Evolutionary conservation across 345 rosid genomes (phyloP).

Genomic region (Physaria fendleri): DNA sequence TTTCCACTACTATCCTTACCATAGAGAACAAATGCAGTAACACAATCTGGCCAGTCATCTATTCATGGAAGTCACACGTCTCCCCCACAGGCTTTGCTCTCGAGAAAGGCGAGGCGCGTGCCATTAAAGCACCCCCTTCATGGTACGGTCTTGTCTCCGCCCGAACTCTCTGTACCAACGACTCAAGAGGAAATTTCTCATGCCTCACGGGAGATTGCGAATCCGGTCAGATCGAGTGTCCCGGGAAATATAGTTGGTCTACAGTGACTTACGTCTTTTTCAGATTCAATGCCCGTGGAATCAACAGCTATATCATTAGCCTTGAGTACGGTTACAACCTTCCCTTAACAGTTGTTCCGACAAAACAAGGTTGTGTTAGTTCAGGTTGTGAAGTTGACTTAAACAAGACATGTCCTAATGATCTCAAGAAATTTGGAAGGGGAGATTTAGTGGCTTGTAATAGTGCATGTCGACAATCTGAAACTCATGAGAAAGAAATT

Average conservation of each 20-base stretch:
- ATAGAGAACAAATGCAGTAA: conserved; percentile 17
- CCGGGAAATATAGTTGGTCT: not conserved
- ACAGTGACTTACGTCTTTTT: not conserved
- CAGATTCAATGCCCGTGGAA: not conserved
- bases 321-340: conserved; percentile 19
- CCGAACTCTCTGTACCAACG: conserved; percentile 7
- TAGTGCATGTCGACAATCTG: not conserved
- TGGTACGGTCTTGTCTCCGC: conserved; percentile 20
- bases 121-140: not conserved
- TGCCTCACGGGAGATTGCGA: conserved; percentile 13
- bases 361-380: not conserved
- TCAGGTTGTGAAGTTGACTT: conserved; percentile 18
- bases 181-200: not conserved
- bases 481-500: not conserved
- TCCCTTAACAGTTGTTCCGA: conserved; percentile 2
- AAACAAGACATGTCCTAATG: conserved; percentile 6
- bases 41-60: conserved; percentile 21
- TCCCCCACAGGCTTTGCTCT: conserved; percentile 13
- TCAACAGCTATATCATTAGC: not conserved
- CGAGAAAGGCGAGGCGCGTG: conserved; percentile 3
- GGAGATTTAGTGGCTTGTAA: not conserved
- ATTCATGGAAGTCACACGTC: not conserved
- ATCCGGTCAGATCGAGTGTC: conserved; percentile 6
- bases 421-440: not conserved
- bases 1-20: conserved; percentile 1